These are phyloP conservation scores for Sarocladiaceae sp. DNA, from an alignment of 2,329 filamentous ascomycete species.

Conservation along the genomic window DNA sequence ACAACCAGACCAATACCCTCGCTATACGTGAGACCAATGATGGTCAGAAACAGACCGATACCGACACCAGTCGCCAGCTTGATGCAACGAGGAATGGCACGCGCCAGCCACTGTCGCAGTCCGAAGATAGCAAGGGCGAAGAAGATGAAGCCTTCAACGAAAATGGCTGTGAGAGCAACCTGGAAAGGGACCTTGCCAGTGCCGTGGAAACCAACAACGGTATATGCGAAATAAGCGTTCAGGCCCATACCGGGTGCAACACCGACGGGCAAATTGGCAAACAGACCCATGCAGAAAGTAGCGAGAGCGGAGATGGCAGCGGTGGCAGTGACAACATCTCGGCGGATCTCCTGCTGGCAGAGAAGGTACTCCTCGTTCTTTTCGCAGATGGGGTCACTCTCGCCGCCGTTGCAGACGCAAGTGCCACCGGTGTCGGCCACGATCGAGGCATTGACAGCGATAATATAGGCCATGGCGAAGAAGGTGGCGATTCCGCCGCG, in stretches of 20 bases:
- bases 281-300: constrained; percentile 76
- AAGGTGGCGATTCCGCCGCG: constrained; percentile 78
- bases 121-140: constrained; percentile 72
- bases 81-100: constrained; percentile 75
- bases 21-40: constrained; percentile 71
- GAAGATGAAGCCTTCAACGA: constrained; percentile 84
- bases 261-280: constrained; percentile 61
- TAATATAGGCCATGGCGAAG: constrained; percentile 55
- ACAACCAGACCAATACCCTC: constrained; percentile 77
- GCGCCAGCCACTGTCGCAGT: constrained; percentile 81
- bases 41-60: constrained; percentile 74
- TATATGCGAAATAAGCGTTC: constrained; percentile 84
- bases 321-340: constrained; percentile 78
- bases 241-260: constrained; percentile 49
- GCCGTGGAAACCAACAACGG: constrained; percentile 67
- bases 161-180: constrained; percentile 77
- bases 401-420: constrained; percentile 59
- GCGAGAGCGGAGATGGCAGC: constrained; percentile 74
- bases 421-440: constrained; percentile 64
- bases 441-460: constrained; percentile 47
- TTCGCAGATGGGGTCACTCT: constrained; percentile 46
- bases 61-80: constrained; percentile 82
- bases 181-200: constrained; percentile 65
- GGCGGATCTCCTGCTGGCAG: constrained; percentile 60
- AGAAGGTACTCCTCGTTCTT: constrained; percentile 52